Conservation (phyloP, 805 yeast genomes). For the Hanseniaspora opuntiae region DNA sequence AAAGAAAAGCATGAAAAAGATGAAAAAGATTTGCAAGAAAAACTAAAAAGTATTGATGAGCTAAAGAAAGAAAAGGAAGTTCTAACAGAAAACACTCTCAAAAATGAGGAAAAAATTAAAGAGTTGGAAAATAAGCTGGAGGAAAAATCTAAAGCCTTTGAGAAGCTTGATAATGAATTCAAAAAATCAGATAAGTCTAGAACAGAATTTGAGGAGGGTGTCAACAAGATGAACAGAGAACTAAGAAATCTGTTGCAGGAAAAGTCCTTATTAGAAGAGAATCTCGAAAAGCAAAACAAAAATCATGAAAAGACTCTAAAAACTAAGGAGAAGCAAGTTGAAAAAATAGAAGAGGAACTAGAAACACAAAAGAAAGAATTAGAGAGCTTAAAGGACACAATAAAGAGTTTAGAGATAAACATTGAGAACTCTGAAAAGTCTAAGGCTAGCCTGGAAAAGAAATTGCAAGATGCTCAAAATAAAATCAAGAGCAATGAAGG, state of each 20-base stretch:
- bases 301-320: conserved; percentile 28
- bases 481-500: conserved; percentile 24
- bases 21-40: conserved; percentile 9
- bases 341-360: conserved; percentile 14
- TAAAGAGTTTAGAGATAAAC: conserved; percentile 17
- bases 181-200: conserved; percentile 28
- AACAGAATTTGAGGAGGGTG: conserved; percentile 66
- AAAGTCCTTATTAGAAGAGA: conserved; percentile 38
- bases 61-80: conserved; percentile 18
- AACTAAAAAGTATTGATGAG: conserved; percentile 15
- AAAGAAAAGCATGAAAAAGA: conserved; percentile 18
- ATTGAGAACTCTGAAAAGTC: conserved; percentile 18
- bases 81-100: conserved; percentile 21
- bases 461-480: conserved; percentile 20
- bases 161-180: conserved; percentile 20
- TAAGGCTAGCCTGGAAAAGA: conserved; percentile 18
- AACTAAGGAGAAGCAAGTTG: conserved; percentile 19
- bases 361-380: conserved; percentile 14
- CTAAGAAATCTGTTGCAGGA: conserved; percentile 51
- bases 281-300: conserved; percentile 32
- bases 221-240: conserved; percentile 81
- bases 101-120: conserved; percentile 28
- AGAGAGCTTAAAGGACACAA: conserved; percentile 8
- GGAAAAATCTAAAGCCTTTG: conserved; percentile 16
- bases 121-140: conserved; percentile 16